Evolutionary conservation across 306 rosid genomes (phyloP), one percentile per base, ranked within the genome.

Genomic region (Cucumis cinereus): DNA sequence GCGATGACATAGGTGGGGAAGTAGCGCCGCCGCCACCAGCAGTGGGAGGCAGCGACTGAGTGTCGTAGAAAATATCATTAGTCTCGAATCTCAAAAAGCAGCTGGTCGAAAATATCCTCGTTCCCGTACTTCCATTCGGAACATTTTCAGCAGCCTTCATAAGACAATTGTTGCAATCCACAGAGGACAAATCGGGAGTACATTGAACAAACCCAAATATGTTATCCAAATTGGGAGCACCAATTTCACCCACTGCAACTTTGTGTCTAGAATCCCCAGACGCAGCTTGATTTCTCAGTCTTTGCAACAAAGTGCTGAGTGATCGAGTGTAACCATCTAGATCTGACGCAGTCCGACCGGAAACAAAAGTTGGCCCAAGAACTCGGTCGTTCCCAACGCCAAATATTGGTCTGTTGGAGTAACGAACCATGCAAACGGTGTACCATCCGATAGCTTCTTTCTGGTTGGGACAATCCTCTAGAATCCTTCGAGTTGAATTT

Each of bases 381-480:
- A 8, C 8, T 77, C 74, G 0, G 0, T 0, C 7, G 0, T 0
- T 60, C 54, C 26, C 26, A 47, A 45, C 2, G 22, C 79, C 77
- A 15, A 56, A 66, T 0, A 80, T 20, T 26, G 76, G n/a, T 3
- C 40, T 26, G 58, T 80, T 67, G 5, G 84, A 58, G 60, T 80
- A 80, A 30, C 82, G 82, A 41, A 84, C 5, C 64, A 52, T 74
- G 19, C 87, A 80, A n/a, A 41, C 1, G 1, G 20, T 53, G 53
- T 41, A 78, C 80, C 80, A 78, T n/a, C 74, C 76, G 4, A 80
- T 49, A 10, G 84, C 82, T 62, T 78, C 87, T 76, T 53, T 81
- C 41, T 77, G 41, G 20, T 57, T 17, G 10, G 76, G 80, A 63
- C 87, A 84, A 23, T 0, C 10, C 26, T 19, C 16, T 4, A 70